Evolutionary conservation across 164 flowering plant species (phyloP).

Genomic region (Litsea cubeba): DNA sequence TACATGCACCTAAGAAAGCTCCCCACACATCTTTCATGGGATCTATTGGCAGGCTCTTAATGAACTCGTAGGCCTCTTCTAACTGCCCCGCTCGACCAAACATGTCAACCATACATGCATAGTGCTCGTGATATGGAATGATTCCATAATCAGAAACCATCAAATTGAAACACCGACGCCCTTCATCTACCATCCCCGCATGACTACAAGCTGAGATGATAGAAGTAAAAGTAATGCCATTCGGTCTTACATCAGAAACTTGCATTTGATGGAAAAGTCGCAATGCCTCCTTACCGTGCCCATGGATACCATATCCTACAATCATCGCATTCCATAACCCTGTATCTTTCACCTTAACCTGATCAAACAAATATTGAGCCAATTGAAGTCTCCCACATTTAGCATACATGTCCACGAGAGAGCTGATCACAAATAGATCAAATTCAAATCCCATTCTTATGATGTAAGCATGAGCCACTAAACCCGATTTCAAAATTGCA

Average conservation of each 20-base stretch:
- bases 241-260: slow-evolving; percentile 1
- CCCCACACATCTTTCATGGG: slow-evolving; percentile 15
- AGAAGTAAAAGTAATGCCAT: slow-evolving; percentile 10
- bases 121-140: slow-evolving; percentile 10
- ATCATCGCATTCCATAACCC: slow-evolving; percentile 15
- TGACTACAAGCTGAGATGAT: slow-evolving; percentile 18
- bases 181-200: slow-evolving; percentile 17
- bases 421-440: slow-evolving; percentile 9
- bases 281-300: slow-evolving; percentile 11
- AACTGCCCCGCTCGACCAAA: slow-evolving; percentile 17
- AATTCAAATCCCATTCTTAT: slow-evolving; percentile 6
- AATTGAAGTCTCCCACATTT: slow-evolving; percentile 7
- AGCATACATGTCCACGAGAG: slow-evolving; percentile 19
- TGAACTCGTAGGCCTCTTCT: slow-evolving; percentile 15
- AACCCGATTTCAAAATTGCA: slow-evolving; percentile 12
- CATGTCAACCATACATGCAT: slow-evolving; percentile 18
- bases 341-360: neutral
- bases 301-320: slow-evolving; percentile 16
- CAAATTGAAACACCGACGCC: slow-evolving; percentile 5
- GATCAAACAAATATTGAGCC: slow-evolving; percentile 14
- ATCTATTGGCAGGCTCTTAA: slow-evolving; percentile 11
- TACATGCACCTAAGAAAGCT: slow-evolving; percentile 13
- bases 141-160: slow-evolving; percentile 10
- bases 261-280: slow-evolving; percentile 11
- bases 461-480: slow-evolving; percentile 12